These are phyloP conservation scores for Mycena metata DNA, from an alignment of 768 basidiomycete species.

Conservation along the genomic window DNA sequence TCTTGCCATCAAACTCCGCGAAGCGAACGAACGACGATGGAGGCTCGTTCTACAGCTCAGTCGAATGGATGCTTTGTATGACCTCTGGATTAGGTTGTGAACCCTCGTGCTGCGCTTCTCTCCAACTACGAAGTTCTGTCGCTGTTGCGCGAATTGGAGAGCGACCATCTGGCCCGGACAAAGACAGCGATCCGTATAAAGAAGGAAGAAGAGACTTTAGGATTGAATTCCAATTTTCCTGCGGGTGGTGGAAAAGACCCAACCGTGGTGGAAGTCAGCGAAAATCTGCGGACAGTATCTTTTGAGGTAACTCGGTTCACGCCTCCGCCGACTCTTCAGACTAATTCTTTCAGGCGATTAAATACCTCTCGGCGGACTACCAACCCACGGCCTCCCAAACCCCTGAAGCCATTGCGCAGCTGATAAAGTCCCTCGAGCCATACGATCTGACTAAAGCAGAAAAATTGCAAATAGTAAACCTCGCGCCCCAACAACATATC, in stretches of 20 bases:
- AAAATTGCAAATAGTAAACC: constrained; percentile 92
- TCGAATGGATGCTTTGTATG: constrained; percentile 9
- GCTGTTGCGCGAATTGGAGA: constrained; percentile 82
- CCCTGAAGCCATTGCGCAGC: constrained; percentile 69
- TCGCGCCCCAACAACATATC: constrained; percentile 84
- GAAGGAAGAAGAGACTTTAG: constrained; percentile 78
- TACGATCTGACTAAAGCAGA: constrained; percentile 90
- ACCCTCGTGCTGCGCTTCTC: constrained; percentile 82
- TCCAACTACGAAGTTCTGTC: constrained; percentile 90
- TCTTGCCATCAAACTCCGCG: no score
- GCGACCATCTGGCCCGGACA: constrained; percentile 76
- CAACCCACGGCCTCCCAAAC: constrained; percentile 79
- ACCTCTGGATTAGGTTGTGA: constrained; percentile 67
- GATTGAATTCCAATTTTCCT: constrained; percentile 39
- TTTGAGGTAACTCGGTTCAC: constrained; percentile 73
- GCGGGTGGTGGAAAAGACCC: constrained; percentile 47
- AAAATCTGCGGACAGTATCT: constrained; percentile 88
- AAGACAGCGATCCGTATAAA: constrained; percentile 81
- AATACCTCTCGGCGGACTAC: constrained; percentile 82
- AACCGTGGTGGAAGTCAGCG: constrained; percentile 70
- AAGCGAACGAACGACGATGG: constrained; percentile 25
- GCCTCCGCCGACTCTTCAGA: not conserved
- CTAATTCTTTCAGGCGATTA: constrained; percentile 73
- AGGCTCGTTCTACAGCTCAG: constrained; percentile 31
- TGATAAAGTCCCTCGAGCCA: constrained; percentile 75